phyloP scores from a whole-genome alignment of 352 stramenopile species.

The Pythium brassicae region DNA sequence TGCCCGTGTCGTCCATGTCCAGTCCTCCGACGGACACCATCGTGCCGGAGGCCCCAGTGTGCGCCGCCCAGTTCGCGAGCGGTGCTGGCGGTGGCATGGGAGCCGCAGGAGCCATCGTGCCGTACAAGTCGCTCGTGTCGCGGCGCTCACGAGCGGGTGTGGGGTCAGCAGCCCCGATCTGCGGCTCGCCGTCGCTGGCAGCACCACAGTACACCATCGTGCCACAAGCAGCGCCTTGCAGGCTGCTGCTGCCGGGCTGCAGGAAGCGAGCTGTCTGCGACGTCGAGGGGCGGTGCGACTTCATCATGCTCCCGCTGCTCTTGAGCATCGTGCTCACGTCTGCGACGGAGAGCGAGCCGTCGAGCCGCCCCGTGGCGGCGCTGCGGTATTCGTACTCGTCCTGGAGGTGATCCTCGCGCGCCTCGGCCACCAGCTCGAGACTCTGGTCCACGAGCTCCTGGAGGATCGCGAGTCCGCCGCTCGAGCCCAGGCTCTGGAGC shows the following conservation, averaged over 20 bases:
- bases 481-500: constrained; percentile 21
- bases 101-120: constrained; percentile 43
- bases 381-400: constrained; percentile 54
- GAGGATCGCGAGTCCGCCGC: constrained; percentile 43
- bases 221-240: constrained; percentile 17
- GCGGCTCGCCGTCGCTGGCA: not conserved
- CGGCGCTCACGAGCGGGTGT: constrained; percentile 21
- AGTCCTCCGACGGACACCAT: constrained; percentile 7
- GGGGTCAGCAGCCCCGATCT: constrained; percentile 1
- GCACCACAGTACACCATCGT: constrained; percentile 50
- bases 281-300: constrained; percentile 14
- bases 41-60: constrained; percentile 3
- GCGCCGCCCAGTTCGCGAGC: not conserved
- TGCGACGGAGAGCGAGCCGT: constrained; percentile 57
- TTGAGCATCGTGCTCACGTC: constrained; percentile 68
- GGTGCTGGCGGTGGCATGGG: constrained; percentile 14
- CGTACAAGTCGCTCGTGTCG: constrained; percentile 55
- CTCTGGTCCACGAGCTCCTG: constrained; percentile 74
- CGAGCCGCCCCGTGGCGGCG: constrained; percentile 40
- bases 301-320: constrained; percentile 18
- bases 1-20: constrained; percentile 7
- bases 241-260: not conserved
- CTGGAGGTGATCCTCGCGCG: constrained; percentile 37
- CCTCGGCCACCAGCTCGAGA: constrained; percentile 53
- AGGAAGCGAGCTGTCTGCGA: not conserved